phyloP scores from a whole-genome alignment of 441 rosid species.

The Arabidopsis lyrata region DNA sequence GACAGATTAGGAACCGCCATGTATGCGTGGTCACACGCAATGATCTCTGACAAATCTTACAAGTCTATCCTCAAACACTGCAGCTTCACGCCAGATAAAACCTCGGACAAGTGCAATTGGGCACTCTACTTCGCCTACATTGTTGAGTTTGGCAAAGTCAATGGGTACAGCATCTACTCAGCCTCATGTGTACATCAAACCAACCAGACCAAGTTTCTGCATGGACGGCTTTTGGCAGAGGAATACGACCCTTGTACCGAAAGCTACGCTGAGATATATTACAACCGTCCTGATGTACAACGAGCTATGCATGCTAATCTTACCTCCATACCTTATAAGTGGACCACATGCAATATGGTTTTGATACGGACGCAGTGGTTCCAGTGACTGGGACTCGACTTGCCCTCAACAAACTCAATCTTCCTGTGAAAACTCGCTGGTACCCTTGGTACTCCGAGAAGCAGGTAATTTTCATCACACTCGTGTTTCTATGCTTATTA shows the following conservation, averaged over 20 bases:
- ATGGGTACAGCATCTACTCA: conserved; percentile 70
- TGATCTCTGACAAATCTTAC: conserved; percentile 75
- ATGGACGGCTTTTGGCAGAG: conserved; percentile 51
- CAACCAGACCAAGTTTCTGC: conserved; percentile 26
- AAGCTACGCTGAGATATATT: conserved; percentile 76
- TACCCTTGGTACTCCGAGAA: conserved; percentile 81
- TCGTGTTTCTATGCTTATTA: neutral
- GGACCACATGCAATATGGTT: conserved; percentile 65
- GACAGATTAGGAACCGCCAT: conserved; percentile 27
- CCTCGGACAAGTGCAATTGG: conserved; percentile 44
- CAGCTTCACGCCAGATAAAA: conserved; percentile 54
- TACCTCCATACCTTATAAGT: conserved; percentile 70
- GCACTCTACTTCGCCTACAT: neutral
- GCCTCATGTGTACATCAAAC: conserved; percentile 9
- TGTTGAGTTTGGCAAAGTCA: neutral
- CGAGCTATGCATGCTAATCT: conserved; percentile 74
- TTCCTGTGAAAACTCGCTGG: conserved; percentile 67
- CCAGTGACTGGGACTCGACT: conserved; percentile 87
- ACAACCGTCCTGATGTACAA: conserved; percentile 68
- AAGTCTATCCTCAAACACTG: conserved; percentile 60
- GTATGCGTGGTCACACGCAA: conserved; percentile 42
- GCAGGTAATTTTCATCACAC: conserved; percentile 53
- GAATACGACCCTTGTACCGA: conserved; percentile 67
- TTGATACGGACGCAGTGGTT: conserved; percentile 74
- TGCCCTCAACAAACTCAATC: conserved; percentile 73